Percentiles rank a stretch among this genome's conserved stretches.
These are phyloP conservation scores for Suhomyces bribrorum DNA, from an alignment of 1,139 yeast genomes.

Conservation along the genomic window DNA sequence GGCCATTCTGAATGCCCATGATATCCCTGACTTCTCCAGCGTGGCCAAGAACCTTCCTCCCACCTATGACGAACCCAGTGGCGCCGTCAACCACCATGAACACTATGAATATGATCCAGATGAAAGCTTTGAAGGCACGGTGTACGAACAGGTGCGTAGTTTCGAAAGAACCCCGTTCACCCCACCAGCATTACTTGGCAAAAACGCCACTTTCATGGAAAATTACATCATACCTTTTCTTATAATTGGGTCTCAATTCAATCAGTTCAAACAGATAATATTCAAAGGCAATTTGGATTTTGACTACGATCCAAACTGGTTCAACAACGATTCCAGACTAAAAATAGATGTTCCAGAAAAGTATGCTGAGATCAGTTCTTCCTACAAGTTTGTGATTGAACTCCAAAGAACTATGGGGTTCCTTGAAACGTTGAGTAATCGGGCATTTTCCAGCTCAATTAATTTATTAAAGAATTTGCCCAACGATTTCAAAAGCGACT, in stretches of 20 bases:
- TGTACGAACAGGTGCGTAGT: constrained; percentile 12
- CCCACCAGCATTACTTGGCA: constrained; percentile 21
- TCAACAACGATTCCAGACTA: constrained; percentile 11
- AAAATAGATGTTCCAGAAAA: constrained; percentile 10
- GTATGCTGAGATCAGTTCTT: constrained; percentile 8
- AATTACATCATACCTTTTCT: constrained; percentile 31
- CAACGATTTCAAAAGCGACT: constrained; percentile 22
- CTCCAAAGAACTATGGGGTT: constrained; percentile 27
- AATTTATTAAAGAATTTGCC: constrained; percentile 25
- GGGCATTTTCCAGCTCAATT: constrained; percentile 28
- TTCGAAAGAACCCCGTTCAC: constrained; percentile 7
- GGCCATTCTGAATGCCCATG: constrained; percentile 12
- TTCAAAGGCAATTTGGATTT: constrained; percentile 17
- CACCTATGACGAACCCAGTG: constrained; percentile 4
- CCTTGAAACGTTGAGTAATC: constrained; percentile 16
- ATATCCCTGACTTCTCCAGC: constrained; percentile 12
- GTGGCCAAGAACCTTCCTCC: constrained; percentile 3
- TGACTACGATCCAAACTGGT: constrained; percentile 18
- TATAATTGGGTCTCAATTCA: constrained; percentile 27
- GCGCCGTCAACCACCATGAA: neutral
- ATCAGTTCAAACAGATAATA: constrained; percentile 19
- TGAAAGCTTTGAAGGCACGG: constrained; percentile 1
- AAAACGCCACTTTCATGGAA: constrained; percentile 20
- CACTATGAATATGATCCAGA: constrained; percentile 1
- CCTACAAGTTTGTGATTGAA: constrained; percentile 24